Base-by-base conservation (phyloP, 345 rosid species). In the Citrus trifoliata region DNA sequence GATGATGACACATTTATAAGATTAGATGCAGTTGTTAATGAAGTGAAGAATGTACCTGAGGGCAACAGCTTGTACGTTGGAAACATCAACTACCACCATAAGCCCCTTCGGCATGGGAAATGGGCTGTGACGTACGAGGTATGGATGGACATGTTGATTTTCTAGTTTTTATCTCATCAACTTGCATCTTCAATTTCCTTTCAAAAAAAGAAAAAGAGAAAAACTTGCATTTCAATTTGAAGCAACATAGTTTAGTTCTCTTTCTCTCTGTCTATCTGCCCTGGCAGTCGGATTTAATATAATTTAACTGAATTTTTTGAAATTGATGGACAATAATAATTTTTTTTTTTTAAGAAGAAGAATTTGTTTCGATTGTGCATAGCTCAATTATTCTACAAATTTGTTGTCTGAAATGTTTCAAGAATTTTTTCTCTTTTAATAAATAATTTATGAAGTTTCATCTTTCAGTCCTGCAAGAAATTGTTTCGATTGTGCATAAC, bases 71-170 rank as follows among this genome's bases (percentile, higher is more conserved):
- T 93, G 76, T 95, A 93, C 79, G 85, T 93, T 67, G 98, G 98
- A 63, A 95, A 95, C 81, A 88, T 93, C 79, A 95, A 95, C 85
- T 95, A 93, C 83, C 88, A 87, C 85, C 97, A 92, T 76, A 92
- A 86, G 86, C 98, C 98, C 80, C 83, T 95, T 40, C 91, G 99
- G 28, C 51, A 90, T 5, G 99, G 99, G 61, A 95, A 95, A 93
- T 95, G 99, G 99, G 97, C 95, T 30, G 99, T 93, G 79, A 90
- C 95, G n/a, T 90, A 92, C 63, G 97, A 95, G 97, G 99, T 95
- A 90, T 37, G 67, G 19, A 71, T 64, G 60, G 24, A 64, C 27
- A 22, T 42, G 3, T 18, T 32, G 12, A 21, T 59, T 59, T 37
- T 9, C 59, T 48, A 73, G 21, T n/a, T 38, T 59, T 73, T 3